These are phyloP conservation scores for Pneumocystis jirovecii DNA, from an alignment of 1,139 yeast species.

Conservation along the genomic window DNA sequence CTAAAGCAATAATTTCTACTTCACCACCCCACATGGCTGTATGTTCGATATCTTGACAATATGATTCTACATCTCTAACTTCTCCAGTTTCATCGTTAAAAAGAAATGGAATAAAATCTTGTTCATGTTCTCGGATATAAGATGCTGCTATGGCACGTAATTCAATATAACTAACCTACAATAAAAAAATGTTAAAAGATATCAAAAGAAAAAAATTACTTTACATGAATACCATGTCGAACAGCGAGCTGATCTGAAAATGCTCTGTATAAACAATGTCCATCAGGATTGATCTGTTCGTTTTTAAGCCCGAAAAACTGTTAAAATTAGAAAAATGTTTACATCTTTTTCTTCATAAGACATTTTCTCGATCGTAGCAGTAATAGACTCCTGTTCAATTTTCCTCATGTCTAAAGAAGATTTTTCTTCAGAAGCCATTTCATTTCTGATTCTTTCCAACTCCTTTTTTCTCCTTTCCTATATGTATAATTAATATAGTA, in stretches of 20 bases:
- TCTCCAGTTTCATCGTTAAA: constrained; percentile 58
- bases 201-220: constrained; percentile 26
- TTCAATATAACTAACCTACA: constrained; percentile 15
- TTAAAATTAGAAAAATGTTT: not conserved
- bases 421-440: not conserved
- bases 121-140: constrained; percentile 47
- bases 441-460: not conserved
- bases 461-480: not conserved
- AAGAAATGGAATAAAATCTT: constrained; percentile 66
- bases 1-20: constrained; percentile 69
- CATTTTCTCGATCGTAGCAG: not conserved
- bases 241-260: constrained; percentile 55
- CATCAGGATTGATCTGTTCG: constrained; percentile 57
- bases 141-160: constrained; percentile 52
- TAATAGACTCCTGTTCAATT: not conserved
- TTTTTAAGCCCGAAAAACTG: not conserved
- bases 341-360: not conserved
- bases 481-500: not conserved
- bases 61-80: constrained; percentile 47
- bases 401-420: not conserved
- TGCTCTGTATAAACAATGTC: constrained; percentile 84
- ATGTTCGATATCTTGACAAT: constrained; percentile 47
- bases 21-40: constrained; percentile 97
- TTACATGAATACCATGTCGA: constrained; percentile 33
- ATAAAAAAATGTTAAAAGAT: not conserved